Base-by-base conservation (phyloP, 2,329 filamentous ascomycete genomes). In the Talaromyces pinophilus region DNA sequence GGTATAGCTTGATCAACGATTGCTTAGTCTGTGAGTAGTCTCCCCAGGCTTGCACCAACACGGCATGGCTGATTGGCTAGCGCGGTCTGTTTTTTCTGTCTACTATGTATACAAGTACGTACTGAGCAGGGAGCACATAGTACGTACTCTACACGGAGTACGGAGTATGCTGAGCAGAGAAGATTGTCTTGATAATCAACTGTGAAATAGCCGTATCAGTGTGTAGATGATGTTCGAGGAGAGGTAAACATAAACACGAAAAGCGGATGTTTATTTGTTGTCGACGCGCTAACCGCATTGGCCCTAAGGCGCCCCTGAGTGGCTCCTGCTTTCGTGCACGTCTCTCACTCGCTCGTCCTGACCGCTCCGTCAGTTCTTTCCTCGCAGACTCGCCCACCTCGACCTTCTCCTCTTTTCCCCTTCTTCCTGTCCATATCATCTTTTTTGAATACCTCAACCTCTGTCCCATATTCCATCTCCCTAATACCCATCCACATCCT, bases 271-370 rank as follows among this genome's bases (percentile, higher is more conserved):
- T 60, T 60, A 19, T 60, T 59, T 60, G 57, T 46, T 60, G 57
- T 60, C 22, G 15, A 33, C 55, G 22, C 57, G 57, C 57, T 60
- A 60, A 46, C 57, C 57, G 57, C 40, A 44, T 60, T 5, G 4
- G 22, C 15, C 6, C 57, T 59, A 19, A 19, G 25, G 19, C 38
- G 57, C 57, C 57, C 57, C 57, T 60, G 57, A 60, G 57, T 60
- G 57, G 57, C 57, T 44, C 57, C 75, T 57, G 54, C 54, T 25
- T 57, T 57, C 54, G 54, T 57, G 54, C 54, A 57, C 54, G 54
- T 60, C 75, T 74, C 76, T 71, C 71, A 69, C 70, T 70, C 67
- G 67, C 68, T 66, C 70, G 67, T 65, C 70, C 65, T 70, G 30
- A 33, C 30, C 30, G 30, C 30, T 33, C 30, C 70, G 70, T 28